phyloP scores from a whole-genome alignment of 192 early-diverging fungal genomes.

The Coemansia nantahalensis region DNA sequence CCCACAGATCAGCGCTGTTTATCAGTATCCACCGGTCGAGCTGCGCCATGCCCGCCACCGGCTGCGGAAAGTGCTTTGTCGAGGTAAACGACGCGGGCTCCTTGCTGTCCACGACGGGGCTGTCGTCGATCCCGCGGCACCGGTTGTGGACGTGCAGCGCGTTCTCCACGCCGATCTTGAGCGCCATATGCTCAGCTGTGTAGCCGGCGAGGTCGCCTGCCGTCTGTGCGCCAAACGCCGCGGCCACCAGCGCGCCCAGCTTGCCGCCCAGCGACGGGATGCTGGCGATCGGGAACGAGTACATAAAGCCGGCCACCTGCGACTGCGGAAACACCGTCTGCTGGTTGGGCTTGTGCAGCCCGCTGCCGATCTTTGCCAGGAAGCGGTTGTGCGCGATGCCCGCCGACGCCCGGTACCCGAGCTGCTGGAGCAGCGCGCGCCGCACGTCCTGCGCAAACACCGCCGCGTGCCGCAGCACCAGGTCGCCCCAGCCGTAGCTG shows the following conservation, averaged over 20 bases:
- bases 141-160: slow-evolving; percentile 30
- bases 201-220: slow-evolving; percentile 36
- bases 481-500: slow-evolving; percentile 65
- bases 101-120: slow-evolving; percentile 27
- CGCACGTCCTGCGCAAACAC: slow-evolving; percentile 67
- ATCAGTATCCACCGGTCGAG: slow-evolving; percentile 47
- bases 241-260: slow-evolving; percentile 69
- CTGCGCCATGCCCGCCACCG: slow-evolving; percentile 10
- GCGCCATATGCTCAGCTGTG: slow-evolving; percentile 32
- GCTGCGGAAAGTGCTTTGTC: slow-evolving; percentile 41
- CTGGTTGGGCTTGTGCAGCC: slow-evolving; percentile 77
- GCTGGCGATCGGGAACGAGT: slow-evolving; percentile 63
- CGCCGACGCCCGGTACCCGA: slow-evolving; percentile 78
- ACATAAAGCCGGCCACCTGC: slow-evolving; percentile 61
- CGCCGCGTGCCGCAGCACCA: slow-evolving; percentile 75
- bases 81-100: slow-evolving; percentile 35
- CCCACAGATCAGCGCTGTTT: slow-evolving; percentile 46
- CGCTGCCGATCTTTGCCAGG: slow-evolving; percentile 82
- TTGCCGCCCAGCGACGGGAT: slow-evolving; percentile 89
- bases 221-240: slow-evolving; percentile 52
- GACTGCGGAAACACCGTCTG: slow-evolving; percentile 69
- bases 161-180: slow-evolving; percentile 28
- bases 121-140: slow-evolving; percentile 50
- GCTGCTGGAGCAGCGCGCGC: slow-evolving; percentile 56
- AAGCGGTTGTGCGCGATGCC: slow-evolving; percentile 85